Evolutionary conservation across 306 rosid species (phyloP).

Genomic region (Dryas drummondii): DNA sequence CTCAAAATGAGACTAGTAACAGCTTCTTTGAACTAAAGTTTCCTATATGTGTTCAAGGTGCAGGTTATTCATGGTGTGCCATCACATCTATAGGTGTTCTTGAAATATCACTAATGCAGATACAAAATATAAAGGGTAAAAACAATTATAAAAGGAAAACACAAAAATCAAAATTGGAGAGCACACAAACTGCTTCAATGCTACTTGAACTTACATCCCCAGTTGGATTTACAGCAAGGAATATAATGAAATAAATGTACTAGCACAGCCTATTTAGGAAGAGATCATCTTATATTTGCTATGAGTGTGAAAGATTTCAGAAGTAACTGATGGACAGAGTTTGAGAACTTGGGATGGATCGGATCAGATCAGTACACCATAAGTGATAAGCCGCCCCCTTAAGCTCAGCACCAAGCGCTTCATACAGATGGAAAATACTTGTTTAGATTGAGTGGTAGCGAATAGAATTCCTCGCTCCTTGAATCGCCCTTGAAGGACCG

Average conservation of each 20-base stretch:
- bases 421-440: slow-evolving; percentile 96
- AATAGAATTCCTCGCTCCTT: slow-evolving; percentile 92
- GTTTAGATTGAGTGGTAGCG: slow-evolving; percentile 90
- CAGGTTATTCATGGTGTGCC: too few species aligned
- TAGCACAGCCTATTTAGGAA: slow-evolving; percentile 33
- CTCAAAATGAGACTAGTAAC: too few species aligned
- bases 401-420: slow-evolving; percentile 20
- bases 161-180: neutral
- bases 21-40: too few species aligned
- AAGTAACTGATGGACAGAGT: slow-evolving; percentile 20
- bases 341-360: slow-evolving; percentile 14
- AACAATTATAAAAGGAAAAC: neutral
- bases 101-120: neutral
- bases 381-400: slow-evolving; percentile 18
- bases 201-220: slow-evolving; percentile 39
- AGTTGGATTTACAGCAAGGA: slow-evolving; percentile 50
- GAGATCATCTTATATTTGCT: slow-evolving; percentile 36
- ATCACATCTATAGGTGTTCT: too few species aligned
- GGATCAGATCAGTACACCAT: slow-evolving; percentile 16
- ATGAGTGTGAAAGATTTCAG: slow-evolving; percentile 20
- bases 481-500: slow-evolving; percentile 69
- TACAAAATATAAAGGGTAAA: neutral
- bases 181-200: slow-evolving; percentile 34
- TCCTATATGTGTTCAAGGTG: too few species aligned
- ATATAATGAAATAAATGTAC: slow-evolving; percentile 47